phyloP scores from a whole-genome alignment of 345 rosid genomes.

The Bruguiera parviflora region DNA sequence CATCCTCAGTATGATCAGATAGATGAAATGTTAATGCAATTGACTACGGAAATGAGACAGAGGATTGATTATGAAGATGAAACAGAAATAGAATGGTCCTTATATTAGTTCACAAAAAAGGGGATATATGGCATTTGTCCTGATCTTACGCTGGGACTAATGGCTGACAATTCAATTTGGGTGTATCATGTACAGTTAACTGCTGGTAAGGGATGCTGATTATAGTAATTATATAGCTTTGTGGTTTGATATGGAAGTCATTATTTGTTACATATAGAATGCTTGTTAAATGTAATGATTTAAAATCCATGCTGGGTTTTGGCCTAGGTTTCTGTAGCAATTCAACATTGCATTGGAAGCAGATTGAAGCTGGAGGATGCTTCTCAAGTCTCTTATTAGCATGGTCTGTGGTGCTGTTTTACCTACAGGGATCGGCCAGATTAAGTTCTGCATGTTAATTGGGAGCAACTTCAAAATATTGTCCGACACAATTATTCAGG shows the following conservation, averaged over 20 bases:
- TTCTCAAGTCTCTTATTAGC: conserved; percentile 2
- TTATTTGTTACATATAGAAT: not conserved
- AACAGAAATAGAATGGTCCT: conserved; percentile 26
- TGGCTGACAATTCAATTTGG: not conserved
- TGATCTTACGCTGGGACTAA: not conserved
- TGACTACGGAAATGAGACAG: conserved; percentile 51
- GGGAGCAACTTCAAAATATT: not conserved
- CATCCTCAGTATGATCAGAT: conserved; percentile 52
- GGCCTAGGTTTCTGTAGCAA: conserved; percentile 5
- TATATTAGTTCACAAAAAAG: conserved; percentile 5
- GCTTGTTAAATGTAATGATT: not conserved
- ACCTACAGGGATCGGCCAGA: not conserved
- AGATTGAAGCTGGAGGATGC: not conserved
- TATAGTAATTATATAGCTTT: not conserved
- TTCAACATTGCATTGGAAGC: not conserved
- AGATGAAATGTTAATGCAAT: conserved; percentile 48
- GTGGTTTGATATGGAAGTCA: not conserved
- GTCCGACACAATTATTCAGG: conserved; percentile 9
- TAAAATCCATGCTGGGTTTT: not conserved
- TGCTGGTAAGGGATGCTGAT: conserved; percentile 7
- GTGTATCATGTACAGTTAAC: not conserved
- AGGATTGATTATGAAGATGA: conserved; percentile 49
- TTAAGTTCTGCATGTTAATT: not conserved
- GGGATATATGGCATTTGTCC: not conserved
- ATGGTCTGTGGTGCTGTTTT: not conserved